Evolutionary conservation across 495 filamentous ascomycete species (phyloP).

Genomic region (Bathelium albidoporum): DNA sequence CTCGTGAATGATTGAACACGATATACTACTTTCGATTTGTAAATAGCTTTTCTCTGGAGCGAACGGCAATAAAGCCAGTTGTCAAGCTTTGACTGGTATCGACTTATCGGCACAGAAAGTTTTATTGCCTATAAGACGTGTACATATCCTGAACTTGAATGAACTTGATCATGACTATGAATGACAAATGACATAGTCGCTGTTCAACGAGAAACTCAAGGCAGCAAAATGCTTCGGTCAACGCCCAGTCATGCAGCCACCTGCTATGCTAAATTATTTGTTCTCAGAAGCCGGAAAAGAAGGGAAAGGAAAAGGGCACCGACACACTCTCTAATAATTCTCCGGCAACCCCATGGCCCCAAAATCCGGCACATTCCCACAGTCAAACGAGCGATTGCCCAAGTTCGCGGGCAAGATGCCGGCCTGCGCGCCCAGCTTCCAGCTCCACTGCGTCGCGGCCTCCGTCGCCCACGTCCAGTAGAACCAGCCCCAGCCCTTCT

Average conservation of each 20-base stretch:
- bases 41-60: background rate
- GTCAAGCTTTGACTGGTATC: no score
- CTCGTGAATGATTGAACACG: no score
- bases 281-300: background rate
- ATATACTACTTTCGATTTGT: background rate
- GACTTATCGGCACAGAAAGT: no score
- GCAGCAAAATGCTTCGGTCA: background rate
- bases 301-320: no score
- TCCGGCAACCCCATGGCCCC: constrained; percentile 50
- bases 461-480: constrained; percentile 94
- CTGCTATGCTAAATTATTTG: background rate
- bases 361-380: constrained; percentile 65
- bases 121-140: no score
- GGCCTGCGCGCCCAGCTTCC: constrained; percentile 69
- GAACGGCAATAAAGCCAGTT: no score
- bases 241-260: background rate
- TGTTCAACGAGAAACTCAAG: no score
- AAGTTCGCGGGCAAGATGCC: constrained; percentile 76
- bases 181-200: no score
- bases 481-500: constrained; percentile 90
- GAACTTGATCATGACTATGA: no score
- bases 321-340: no score
- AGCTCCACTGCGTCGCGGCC: constrained; percentile 84
- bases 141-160: no score
- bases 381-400: constrained; percentile 66